Conservation (phyloP, 2,329 filamentous ascomycete genomes). For the Zymoseptoria ardabiliae region DNA sequence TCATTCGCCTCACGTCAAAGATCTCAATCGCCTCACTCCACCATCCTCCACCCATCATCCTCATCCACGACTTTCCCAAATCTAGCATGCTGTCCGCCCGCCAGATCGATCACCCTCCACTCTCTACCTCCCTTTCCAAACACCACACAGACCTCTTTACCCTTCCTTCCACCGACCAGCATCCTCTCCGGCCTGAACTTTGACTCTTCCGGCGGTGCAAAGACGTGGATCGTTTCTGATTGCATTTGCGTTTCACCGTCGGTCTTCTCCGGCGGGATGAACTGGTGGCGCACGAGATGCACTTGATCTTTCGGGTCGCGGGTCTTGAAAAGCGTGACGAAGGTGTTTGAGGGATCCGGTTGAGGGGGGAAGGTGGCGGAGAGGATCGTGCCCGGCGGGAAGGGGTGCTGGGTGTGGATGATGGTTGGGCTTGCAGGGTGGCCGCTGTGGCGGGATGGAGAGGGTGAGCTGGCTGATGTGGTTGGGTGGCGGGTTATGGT, state of each 20-base stretch:
- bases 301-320: not conserved
- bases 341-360: not conserved
- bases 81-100: not conserved
- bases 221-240: conserved; percentile 39
- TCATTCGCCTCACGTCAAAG: not conserved
- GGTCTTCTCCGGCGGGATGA: not conserved
- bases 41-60: not conserved
- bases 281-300: conserved; percentile 1
- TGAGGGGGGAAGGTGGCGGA: conserved; percentile 49
- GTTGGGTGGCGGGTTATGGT: not conserved
- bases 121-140: conserved; percentile 47
- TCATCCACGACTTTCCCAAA: not conserved
- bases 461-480: not conserved
- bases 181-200: conserved; percentile 44
- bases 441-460: not conserved
- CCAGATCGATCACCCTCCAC: conserved; percentile 52
- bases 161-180: conserved; percentile 50
- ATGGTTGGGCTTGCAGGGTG: not conserved
- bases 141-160: conserved; percentile 47
- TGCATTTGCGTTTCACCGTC: not conserved
- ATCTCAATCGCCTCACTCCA: not conserved
- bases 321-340: conserved; percentile 1
- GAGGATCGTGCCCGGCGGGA: conserved; percentile 52
- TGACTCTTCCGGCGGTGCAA: conserved; percentile 30
- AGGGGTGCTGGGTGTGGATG: conserved; percentile 25